A percentile compares a stretch with the other conserved stretches of the same genome.
Conservation (phyloP, 257 asterid genomes). For the Phtheirospermum japonicum region DNA sequence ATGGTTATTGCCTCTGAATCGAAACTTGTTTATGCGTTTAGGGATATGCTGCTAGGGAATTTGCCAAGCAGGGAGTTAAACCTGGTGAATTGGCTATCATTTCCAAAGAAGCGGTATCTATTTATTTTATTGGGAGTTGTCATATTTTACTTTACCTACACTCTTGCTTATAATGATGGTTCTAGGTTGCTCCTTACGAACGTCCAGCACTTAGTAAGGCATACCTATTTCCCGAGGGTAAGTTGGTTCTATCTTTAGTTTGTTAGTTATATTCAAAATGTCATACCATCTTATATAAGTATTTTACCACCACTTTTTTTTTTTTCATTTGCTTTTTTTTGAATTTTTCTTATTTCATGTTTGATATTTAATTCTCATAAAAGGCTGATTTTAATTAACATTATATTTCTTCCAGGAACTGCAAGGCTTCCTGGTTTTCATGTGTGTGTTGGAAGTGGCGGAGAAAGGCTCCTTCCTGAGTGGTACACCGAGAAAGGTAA, state of each 20-base stretch:
- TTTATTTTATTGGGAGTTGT: background rate
- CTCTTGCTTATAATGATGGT: slow-evolving; percentile 28
- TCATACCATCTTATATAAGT: no score
- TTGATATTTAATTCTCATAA: background rate
- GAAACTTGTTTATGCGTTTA: slow-evolving; percentile 33
- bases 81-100: slow-evolving; percentile 85
- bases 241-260: background rate
- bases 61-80: slow-evolving; percentile 81
- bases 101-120: slow-evolving; percentile 90
- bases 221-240: slow-evolving; percentile 83
- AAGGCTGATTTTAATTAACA: background rate
- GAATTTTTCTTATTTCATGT: background rate
- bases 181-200: slow-evolving; percentile 84
- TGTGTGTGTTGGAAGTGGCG: slow-evolving; percentile 78
- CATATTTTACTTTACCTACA: background rate
- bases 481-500: slow-evolving; percentile 88
- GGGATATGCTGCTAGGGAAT: slow-evolving; percentile 98
- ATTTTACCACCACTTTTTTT: background rate
- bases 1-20: background rate
- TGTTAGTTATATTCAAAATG: background rate
- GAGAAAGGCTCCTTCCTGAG: slow-evolving; percentile 64
- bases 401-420: slow-evolving; percentile 49
- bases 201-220: slow-evolving; percentile 89
- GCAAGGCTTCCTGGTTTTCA: slow-evolving; percentile 83
- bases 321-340: background rate